phyloP scores from a whole-genome alignment of 345 rosid genomes.

The Zanthoxylum bungeanum region DNA sequence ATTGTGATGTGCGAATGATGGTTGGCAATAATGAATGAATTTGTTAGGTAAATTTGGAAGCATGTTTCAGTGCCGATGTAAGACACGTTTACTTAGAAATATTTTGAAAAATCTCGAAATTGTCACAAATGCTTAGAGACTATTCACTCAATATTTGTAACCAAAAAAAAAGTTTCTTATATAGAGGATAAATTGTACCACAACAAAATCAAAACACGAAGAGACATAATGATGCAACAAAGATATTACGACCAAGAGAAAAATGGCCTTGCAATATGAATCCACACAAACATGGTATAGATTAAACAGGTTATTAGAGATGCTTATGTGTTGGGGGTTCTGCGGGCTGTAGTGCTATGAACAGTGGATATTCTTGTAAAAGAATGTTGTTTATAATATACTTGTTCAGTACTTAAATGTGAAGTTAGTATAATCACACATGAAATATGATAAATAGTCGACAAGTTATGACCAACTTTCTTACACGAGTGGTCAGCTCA shows the following conservation, averaged over 20 bases:
- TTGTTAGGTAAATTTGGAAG: too few species aligned
- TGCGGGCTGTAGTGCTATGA: too few species aligned
- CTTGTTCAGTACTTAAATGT: neutral
- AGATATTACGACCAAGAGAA: neutral
- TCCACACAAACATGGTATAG: neutral
- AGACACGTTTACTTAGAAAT: neutral
- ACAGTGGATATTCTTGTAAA: neutral
- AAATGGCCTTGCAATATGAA: neutral
- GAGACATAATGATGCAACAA: neutral
- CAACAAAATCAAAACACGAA: neutral
- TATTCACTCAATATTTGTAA: neutral
- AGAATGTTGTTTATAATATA: neutral
- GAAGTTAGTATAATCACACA: neutral
- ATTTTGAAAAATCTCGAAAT: neutral
- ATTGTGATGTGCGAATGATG: too few species aligned
- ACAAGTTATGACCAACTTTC: neutral
- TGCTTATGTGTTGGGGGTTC: neutral
- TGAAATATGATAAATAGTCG: neutral
- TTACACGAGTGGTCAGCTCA: neutral
- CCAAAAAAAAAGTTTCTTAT: neutral
- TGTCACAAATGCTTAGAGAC: neutral
- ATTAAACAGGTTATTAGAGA: neutral
- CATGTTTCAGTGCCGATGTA: neutral
- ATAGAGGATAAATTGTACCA: neutral
- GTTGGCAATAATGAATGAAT: too few species aligned